A percentile compares a stretch with the other conserved stretches of the same genome.
Conservation (phyloP, 164 flowering plant species). For the Chimonanthus salicifolius region DNA sequence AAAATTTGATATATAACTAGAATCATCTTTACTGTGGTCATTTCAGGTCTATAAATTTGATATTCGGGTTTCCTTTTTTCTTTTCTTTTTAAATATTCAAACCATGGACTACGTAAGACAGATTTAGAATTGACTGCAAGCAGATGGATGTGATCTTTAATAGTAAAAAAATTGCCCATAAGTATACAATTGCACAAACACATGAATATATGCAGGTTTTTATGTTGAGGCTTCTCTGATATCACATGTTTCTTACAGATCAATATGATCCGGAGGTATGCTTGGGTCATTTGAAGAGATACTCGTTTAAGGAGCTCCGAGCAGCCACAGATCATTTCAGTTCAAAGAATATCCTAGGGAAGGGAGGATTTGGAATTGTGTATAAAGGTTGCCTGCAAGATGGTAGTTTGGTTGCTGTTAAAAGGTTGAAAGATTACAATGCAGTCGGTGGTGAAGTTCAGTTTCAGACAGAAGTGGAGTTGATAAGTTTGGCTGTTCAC, state of each 20-base stretch:
- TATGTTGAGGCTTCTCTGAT: background rate
- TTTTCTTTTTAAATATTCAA: no score
- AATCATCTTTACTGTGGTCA: background rate
- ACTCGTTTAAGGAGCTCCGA: constrained; percentile 71
- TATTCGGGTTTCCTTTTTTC: background rate
- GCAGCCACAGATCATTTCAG: constrained; percentile 72
- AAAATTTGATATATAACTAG: background rate
- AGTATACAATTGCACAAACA: no score
- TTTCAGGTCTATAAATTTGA: background rate
- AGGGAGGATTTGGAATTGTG: constrained; percentile 81
- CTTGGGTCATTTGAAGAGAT: constrained; percentile 71
- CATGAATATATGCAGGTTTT: background rate
- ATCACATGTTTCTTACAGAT: constrained; percentile 37
- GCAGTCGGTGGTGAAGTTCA: constrained; percentile 71
- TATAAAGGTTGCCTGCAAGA: constrained; percentile 71
- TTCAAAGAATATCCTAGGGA: constrained; percentile 66
- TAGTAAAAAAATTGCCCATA: background rate
- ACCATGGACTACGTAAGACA: background rate
- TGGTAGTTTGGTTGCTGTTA: constrained; percentile 68
- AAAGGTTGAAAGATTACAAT: constrained; percentile 71
- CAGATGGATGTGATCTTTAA: background rate
- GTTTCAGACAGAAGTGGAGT: constrained; percentile 84
- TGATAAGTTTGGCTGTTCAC: constrained; percentile 81
- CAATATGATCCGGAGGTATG: constrained; percentile 74
- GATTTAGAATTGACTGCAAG: background rate